A percentile compares a stretch with the other conserved stretches of the same genome.
These are phyloP conservation scores for Dimargaris xerosporica DNA, from an alignment of 192 early-diverging fungal genomes.

Conservation along the genomic window DNA sequence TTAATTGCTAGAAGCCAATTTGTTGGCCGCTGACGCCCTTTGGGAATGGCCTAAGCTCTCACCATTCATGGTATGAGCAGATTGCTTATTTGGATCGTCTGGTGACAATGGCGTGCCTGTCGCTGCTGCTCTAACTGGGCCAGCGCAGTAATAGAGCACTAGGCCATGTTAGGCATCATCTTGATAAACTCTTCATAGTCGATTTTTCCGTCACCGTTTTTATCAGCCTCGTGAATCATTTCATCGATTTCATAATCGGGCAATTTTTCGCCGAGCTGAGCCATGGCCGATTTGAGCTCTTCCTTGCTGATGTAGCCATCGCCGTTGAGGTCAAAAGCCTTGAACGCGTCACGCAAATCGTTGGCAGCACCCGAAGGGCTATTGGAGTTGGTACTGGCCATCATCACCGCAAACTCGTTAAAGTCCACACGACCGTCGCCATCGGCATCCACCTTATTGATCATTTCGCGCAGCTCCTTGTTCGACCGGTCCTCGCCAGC, in stretches of 20 bases:
- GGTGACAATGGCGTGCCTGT: too few relatives aligned
- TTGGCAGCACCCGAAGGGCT: not conserved
- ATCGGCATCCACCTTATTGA: constrained; percentile 49
- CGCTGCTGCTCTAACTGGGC: too few relatives aligned
- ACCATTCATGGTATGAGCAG: too few relatives aligned
- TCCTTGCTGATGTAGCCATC: constrained; percentile 30
- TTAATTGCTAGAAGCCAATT: too few relatives aligned
- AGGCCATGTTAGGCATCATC: too few relatives aligned
- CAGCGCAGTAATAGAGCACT: too few relatives aligned
- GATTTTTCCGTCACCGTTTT: constrained; percentile 47
- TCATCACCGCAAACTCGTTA: constrained; percentile 40
- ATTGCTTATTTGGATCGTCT: too few relatives aligned
- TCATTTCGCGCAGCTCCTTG: constrained; percentile 52
- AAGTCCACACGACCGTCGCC: constrained; percentile 50
- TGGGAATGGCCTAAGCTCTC: too few relatives aligned
- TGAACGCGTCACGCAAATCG: constrained; percentile 22
- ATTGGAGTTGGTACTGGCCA: constrained; percentile 14
- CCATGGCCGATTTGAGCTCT: constrained; percentile 29
- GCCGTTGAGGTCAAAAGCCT: constrained; percentile 35
- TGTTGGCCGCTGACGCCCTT: too few relatives aligned
- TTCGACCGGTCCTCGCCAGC: constrained; percentile 43
- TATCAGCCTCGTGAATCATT: constrained; percentile 67
- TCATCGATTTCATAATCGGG: constrained; percentile 55
- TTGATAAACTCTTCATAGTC: constrained; percentile 39
- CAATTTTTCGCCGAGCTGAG: constrained; percentile 43